Percentiles rank a stretch among this genome's conserved stretches.
These are phyloP conservation scores for Sphagnurus paluster DNA, from an alignment of 1,284 basidiomycete species.

Conservation along the genomic window DNA sequence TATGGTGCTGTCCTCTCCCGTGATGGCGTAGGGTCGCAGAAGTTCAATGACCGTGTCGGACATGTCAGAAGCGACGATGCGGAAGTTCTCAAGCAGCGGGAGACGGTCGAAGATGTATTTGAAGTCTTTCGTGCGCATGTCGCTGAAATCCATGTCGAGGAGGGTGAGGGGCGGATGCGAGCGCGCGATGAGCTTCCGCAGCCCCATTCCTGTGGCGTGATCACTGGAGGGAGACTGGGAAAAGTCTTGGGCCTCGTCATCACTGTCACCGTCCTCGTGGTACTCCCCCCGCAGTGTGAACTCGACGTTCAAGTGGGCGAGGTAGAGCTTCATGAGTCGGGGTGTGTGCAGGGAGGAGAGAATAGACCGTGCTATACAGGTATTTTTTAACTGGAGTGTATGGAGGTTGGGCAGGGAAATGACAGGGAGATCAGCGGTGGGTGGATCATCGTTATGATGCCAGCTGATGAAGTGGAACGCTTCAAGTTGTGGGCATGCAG, in stretches of 20 bases:
- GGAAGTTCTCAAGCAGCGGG: constrained; percentile 54
- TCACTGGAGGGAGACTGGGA: constrained; percentile 76
- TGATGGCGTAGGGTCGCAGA: constrained; percentile 42
- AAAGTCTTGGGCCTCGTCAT: constrained; percentile 69
- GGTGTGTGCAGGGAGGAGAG: constrained; percentile 63
- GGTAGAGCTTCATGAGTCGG: constrained; percentile 54
- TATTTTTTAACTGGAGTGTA: constrained; percentile 52
- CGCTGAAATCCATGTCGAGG: constrained; percentile 75
- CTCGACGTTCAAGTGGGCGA: constrained; percentile 67
- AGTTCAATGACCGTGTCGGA: constrained; percentile 64
- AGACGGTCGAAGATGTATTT: constrained; percentile 61
- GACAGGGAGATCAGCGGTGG: constrained; percentile 33
- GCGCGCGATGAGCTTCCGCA: constrained; percentile 59
- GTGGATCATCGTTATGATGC: constrained; percentile 42
- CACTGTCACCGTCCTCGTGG: constrained; percentile 62
- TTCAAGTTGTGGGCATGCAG: constrained; percentile 57
- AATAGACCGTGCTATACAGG: constrained; percentile 61
- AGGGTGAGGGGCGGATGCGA: constrained; percentile 59
- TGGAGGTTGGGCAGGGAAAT: constrained; percentile 55
- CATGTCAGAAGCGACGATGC: constrained; percentile 77
- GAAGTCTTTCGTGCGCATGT: constrained; percentile 80
- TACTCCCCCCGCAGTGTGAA: constrained; percentile 40
- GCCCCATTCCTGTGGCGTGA: constrained; percentile 75
- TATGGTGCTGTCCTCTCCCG: constrained; percentile 15
- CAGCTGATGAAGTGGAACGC: constrained; percentile 55